phyloP scores from a whole-genome alignment of 306 rosid genomes.

The Rosa multiflora region DNA sequence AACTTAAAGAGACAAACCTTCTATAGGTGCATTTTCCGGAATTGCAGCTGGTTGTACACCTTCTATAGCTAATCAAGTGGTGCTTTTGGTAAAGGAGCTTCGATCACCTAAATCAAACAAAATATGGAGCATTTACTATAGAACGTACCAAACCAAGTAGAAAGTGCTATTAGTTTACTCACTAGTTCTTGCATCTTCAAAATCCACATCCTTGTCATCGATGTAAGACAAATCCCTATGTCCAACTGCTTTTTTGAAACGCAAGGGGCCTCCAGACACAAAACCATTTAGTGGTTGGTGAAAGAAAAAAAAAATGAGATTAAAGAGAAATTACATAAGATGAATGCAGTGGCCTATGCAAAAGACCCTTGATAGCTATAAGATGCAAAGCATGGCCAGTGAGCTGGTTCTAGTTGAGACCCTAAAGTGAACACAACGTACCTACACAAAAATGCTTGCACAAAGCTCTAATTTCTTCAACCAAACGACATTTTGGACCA shows the following conservation, averaged over 20 bases:
- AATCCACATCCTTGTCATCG: too few species aligned
- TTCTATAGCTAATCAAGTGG: slow-evolving; percentile 91
- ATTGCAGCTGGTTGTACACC: slow-evolving; percentile 96
- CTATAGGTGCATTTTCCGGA: slow-evolving; percentile 82
- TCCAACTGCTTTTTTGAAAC: slow-evolving; percentile 82
- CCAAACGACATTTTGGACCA: slow-evolving; percentile 2
- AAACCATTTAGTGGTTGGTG: slow-evolving; percentile 74
- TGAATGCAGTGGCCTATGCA: background rate
- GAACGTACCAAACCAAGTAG: slow-evolving; percentile 8
- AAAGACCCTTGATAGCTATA: too few species aligned
- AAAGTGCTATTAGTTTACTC: slow-evolving; percentile 43
- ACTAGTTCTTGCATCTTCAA: too few species aligned
- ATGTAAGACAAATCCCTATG: slow-evolving; percentile 85
- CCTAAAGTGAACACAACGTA: background rate
- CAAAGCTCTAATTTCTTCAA: background rate
- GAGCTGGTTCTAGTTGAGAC: background rate
- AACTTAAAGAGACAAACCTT: slow-evolving; percentile 47
- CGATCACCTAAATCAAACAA: slow-evolving; percentile 59
- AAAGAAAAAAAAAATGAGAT: slow-evolving; percentile 18
- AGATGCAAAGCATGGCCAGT: too few species aligned
- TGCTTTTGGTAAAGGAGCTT: slow-evolving; percentile 76
- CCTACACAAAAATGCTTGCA: too few species aligned
- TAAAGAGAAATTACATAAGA: background rate
- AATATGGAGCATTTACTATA: slow-evolving; percentile 19
- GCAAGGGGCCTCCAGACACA: slow-evolving; percentile 53